phyloP scores from a whole-genome alignment of 495 filamentous ascomycete genomes.

The Penicillium lagena region DNA sequence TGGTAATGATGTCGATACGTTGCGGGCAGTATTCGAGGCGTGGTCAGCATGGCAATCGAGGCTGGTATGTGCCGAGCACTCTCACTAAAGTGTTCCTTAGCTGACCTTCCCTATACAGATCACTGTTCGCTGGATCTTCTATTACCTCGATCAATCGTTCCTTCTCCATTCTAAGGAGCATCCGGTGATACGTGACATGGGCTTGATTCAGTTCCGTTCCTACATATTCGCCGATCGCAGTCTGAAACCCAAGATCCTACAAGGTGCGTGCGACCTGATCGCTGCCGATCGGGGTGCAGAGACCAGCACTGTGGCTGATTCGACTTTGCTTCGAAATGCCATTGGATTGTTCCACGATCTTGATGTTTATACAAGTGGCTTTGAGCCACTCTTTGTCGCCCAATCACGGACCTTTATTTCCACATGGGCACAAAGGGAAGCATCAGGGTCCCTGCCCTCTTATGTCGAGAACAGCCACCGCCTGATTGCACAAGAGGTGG shows the following conservation, averaged over 20 bases:
- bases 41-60: slow-evolving; percentile 80
- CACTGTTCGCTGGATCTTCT: slow-evolving; percentile 78
- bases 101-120: slow-evolving; percentile 39
- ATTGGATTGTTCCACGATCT: slow-evolving; percentile 78
- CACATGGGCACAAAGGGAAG: slow-evolving; percentile 58
- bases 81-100: neutral
- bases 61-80: slow-evolving; percentile 45
- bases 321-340: slow-evolving; percentile 56
- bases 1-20: slow-evolving; percentile 52
- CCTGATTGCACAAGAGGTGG: slow-evolving; percentile 63
- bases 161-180: slow-evolving; percentile 58
- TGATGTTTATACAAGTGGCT: slow-evolving; percentile 66
- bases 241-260: slow-evolving; percentile 50
- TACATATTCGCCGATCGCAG: slow-evolving; percentile 48
- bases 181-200: slow-evolving; percentile 52
- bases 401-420: slow-evolving; percentile 59
- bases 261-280: slow-evolving; percentile 71
- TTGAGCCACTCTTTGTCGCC: slow-evolving; percentile 68
- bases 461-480: slow-evolving; percentile 63
- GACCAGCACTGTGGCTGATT: slow-evolving; percentile 32
- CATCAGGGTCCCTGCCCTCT: slow-evolving; percentile 50
- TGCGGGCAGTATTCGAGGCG: slow-evolving; percentile 55
- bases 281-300: slow-evolving; percentile 58
- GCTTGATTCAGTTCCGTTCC: slow-evolving; percentile 50
- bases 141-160: slow-evolving; percentile 85